Conservation (phyloP, 139 green algal genomes). For the Chlorella sorokiniana region DNA sequence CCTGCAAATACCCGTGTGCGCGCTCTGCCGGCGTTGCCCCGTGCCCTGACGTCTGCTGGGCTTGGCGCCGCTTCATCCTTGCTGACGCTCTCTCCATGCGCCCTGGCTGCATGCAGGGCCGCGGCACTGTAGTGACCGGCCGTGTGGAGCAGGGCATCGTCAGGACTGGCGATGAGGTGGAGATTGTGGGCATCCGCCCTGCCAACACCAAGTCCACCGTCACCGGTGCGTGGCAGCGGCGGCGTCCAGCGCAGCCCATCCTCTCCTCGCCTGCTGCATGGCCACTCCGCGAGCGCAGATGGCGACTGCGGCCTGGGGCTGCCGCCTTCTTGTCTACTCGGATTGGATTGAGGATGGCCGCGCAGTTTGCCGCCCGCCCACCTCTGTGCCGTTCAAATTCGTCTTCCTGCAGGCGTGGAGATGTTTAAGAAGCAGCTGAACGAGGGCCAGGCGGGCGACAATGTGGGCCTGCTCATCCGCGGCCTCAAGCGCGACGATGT, state of each 20-base stretch:
- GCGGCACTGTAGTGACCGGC: conserved; percentile 95
- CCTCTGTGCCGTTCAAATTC: too few relatives aligned
- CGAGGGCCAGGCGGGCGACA: conserved; percentile 95
- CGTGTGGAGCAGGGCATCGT: conserved; percentile 95
- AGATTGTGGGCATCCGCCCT: conserved; percentile 91
- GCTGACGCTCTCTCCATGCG: too few relatives aligned
- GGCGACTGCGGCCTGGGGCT: too few relatives aligned
- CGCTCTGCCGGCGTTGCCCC: too few relatives aligned
- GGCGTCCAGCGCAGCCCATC: not conserved
- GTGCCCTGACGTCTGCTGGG: too few relatives aligned
- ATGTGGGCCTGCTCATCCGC: conserved; percentile 95
- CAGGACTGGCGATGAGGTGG: conserved; percentile 91
- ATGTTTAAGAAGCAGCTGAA: conserved; percentile 99
- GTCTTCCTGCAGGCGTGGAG: conserved; percentile 72
- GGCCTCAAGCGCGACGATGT: conserved; percentile 96
- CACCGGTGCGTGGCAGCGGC: conserved; percentile 65
- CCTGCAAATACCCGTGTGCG: too few relatives aligned
- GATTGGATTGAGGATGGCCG: too few relatives aligned
- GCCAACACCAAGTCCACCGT: conserved; percentile 83
- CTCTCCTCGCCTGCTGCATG: too few relatives aligned
- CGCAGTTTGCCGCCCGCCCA: too few relatives aligned
- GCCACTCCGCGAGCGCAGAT: too few relatives aligned
- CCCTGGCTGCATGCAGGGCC: conserved; percentile 52
- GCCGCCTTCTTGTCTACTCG: too few relatives aligned
- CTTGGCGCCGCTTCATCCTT: not conserved